These are phyloP conservation scores for Dendrobium chrysotoxum DNA, from an alignment of 106 monocot species.

Conservation along the genomic window DNA sequence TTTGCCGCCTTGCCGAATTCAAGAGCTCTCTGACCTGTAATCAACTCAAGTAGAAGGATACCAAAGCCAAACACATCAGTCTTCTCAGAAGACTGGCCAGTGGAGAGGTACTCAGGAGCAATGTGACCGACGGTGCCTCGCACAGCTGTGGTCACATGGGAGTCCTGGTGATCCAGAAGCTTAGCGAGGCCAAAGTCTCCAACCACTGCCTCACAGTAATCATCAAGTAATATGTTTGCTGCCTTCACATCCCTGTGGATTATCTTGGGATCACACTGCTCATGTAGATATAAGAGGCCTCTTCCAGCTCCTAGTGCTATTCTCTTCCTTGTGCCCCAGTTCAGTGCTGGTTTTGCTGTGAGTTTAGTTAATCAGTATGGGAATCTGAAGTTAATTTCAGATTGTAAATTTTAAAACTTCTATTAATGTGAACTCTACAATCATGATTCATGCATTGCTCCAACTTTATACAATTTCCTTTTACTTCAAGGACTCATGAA, in stretches of 20 bases:
- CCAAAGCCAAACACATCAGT: constrained; percentile 37
- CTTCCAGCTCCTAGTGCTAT: constrained; percentile 25
- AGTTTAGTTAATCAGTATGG: background rate
- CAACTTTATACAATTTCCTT: no score
- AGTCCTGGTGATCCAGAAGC: constrained; percentile 21
- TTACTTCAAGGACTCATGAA: no score
- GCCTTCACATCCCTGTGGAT: constrained; percentile 27
- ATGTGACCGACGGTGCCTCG: constrained; percentile 23
- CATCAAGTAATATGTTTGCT: constrained; percentile 20
- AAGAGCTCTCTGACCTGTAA: constrained; percentile 31
- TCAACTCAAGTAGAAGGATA: constrained; percentile 40
- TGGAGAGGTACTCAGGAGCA: constrained; percentile 21
- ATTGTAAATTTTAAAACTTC: no score
- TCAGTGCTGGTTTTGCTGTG: constrained; percentile 12
- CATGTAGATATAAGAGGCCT: constrained; percentile 18
- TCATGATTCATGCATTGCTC: no score
- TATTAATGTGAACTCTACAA: no score
- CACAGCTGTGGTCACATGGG: constrained; percentile 23
- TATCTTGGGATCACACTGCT: constrained; percentile 29
- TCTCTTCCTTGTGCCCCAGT: constrained; percentile 17
- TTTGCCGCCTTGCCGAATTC: constrained; percentile 41
- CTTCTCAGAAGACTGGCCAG: constrained; percentile 20
- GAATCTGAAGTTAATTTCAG: no score
- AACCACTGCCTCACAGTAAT: constrained; percentile 19
- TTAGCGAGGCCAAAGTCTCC: constrained; percentile 25